Evolutionary conservation across 2,329 filamentous ascomycete genomes (phyloP).

Genomic region (Colletotrichum agaves): DNA sequence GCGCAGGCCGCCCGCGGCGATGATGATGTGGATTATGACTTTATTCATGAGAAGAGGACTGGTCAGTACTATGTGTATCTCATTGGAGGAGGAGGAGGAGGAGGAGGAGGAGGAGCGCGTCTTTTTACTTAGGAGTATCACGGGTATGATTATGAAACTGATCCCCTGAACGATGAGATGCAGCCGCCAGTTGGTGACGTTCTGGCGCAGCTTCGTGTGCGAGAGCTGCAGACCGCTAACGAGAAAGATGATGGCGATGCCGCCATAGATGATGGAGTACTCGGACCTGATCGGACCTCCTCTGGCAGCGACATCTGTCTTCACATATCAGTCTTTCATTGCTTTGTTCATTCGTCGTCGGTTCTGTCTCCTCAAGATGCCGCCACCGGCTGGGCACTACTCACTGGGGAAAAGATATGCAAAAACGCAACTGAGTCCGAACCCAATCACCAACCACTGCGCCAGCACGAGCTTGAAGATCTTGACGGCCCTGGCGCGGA

Average conservation of each 20-base stretch:
- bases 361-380: not conserved
- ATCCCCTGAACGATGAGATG: conserved; percentile 75
- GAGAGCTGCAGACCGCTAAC: conserved; percentile 77
- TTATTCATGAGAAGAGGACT: conserved; percentile 36
- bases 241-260: conserved; percentile 76
- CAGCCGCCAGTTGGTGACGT: conserved; percentile 74
- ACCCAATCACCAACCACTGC: conserved; percentile 74
- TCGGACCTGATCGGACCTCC: conserved; percentile 63
- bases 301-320: conserved; percentile 57
- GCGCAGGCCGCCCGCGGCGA: conserved; percentile 58
- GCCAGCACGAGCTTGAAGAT: conserved; percentile 54
- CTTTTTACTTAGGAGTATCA: conserved; percentile 64
- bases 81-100: not conserved
- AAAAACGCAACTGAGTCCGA: conserved; percentile 63
- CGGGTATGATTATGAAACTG: conserved; percentile 74
- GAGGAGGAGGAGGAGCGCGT: too few relatives aligned
- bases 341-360: not conserved
- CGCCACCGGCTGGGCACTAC: conserved; percentile 31
- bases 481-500: conserved; percentile 15
- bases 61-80: not conserved
- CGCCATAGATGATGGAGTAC: conserved; percentile 74
- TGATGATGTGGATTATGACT: conserved; percentile 59
- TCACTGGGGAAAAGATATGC: conserved; percentile 56
- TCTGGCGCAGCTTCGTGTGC: conserved; percentile 67
- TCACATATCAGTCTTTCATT: too few relatives aligned